phyloP scores from a whole-genome alignment of 345 rosid genomes.

The Isatis tinctoria region DNA sequence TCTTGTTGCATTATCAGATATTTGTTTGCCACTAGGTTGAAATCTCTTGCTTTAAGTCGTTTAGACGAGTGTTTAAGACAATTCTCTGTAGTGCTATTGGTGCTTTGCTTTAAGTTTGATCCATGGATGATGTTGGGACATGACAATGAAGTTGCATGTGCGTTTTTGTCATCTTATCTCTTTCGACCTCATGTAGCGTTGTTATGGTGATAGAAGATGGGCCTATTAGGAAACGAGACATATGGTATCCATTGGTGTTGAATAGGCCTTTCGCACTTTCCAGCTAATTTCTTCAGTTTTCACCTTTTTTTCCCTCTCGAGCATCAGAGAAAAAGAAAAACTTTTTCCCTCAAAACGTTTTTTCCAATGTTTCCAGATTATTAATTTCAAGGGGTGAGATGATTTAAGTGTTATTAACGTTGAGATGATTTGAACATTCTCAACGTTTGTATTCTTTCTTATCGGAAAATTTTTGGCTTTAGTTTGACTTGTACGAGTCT shows the following conservation, averaged over 20 bases:
- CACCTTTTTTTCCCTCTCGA: background rate
- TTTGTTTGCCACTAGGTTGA: conserved; percentile 14
- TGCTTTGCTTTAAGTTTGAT: conserved; percentile 7
- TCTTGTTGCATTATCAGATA: conserved; percentile 11
- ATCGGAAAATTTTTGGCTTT: background rate
- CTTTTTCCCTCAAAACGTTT: background rate
- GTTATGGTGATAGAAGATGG: background rate
- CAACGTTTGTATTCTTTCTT: background rate
- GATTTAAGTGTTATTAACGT: background rate
- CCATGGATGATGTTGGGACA: conserved; percentile 17
- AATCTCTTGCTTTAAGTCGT: background rate
- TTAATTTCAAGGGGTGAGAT: background rate
- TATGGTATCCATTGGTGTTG: background rate
- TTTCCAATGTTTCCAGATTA: background rate
- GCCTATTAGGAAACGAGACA: background rate
- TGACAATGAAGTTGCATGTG: conserved; percentile 21
- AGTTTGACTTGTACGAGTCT: background rate
- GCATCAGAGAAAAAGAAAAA: background rate
- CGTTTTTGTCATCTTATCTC: conserved; percentile 10
- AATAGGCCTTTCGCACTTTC: background rate
- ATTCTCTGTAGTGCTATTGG: background rate
- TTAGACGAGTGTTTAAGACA: conserved; percentile 8
- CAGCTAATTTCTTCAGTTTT: conserved; percentile 11
- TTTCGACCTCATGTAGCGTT: background rate
- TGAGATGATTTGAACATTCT: background rate